Base-by-base conservation (phyloP, 2,329 filamentous ascomycete genomes). In the Huntiella moniliformis region DNA sequence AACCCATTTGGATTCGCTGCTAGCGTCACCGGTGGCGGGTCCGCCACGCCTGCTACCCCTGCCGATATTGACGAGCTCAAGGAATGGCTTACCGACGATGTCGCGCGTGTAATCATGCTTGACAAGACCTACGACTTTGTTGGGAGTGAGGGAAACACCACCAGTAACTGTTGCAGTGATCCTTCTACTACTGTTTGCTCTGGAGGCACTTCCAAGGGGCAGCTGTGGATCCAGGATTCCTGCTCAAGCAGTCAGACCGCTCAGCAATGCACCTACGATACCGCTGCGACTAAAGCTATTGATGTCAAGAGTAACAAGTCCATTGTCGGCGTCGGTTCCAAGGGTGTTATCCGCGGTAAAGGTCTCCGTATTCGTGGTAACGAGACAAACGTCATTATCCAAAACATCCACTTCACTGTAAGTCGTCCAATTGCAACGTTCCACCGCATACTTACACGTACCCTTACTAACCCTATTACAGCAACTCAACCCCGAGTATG, bases 21-120 rank as follows among this genome's bases (percentile, higher is more conserved):
- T 2, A 56, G 68, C 34, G 65, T 68, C 2, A 73, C 70, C 28
- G 70, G 70, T 40, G 70, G 70, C 52, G 68, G 68, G 22, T 58
- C 53, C 45, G 67, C 67, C 10, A 57, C 63, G 12, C 60, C 67
- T 4, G 52, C 51, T 1, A 61, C 63, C 39, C 68, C 68, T n/a
- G 56, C 56, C 11, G 61, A 61, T 22, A 66, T 59, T 16, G 61
- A 59, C 12, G 62, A 74, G 59, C 64, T 60, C 34, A 53, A 48
- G 35, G 46, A 39, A 17, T 59, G 56, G 48, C 54, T 60, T 32
- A 55, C 52, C 4, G 57, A 59, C 34, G 52, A 52, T 17, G 52
- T 56, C 50, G 50, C 61, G 6, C 58, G 59, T 2, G 58, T 61
- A 31, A 62, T 63, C 43, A 54, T 63, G 38, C 49, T 63, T 33